Evolutionary conservation across 1,284 basidiomycete genomes (phyloP), one percentile per base, ranked within the genome.

Genomic region (Sporisorium sorghi): DNA sequence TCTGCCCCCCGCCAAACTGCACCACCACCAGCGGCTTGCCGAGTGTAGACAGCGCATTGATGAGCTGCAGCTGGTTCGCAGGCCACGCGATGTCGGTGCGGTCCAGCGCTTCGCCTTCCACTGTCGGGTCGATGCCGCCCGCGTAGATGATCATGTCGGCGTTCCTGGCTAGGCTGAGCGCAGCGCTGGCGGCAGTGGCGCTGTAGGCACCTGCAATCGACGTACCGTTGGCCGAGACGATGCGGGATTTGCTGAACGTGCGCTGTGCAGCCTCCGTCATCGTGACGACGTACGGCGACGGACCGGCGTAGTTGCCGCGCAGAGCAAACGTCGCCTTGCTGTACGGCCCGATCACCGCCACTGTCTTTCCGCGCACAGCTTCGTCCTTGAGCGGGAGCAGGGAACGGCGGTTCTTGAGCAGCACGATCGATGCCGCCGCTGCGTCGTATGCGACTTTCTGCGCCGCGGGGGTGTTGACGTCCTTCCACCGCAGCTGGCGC

Each of bases 1-100:
- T 10, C 49, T 67, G 58, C 6, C 65, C 65, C 8, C 65, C 65
- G 10, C 65, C 65, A 9, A 61, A 61, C 54, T 67, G 65, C 1
- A 61, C 52, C 19, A 67, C 65, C 1, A 61, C 49, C 40, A 67
- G 2, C 33, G 19, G 42, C 19, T 66, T 42, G 46, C 24, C 49
- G 23, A 44, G 23, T 2, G 4, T 6, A 3, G 53, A 21, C 17
- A 67, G 53, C 7, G 51, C 21, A 24, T 51, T n/a, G 42, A 67
- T 67, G 3, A 67, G 50, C 7, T 40, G 47, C 12, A 67, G 58
- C 54, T 67, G 65, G 43, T 57, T 61, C 2, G 52, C 7, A 1
- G 65, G 65, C 65, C 65, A 67, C 5, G 47, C 12, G 24, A 67
- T 57, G 35, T 47, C 19, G 19, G 7, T 2, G 2, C 65, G 48